Evolutionary conservation across 768 basidiomycete genomes (phyloP).

Genomic region (Rhizopogon sp.): DNA sequence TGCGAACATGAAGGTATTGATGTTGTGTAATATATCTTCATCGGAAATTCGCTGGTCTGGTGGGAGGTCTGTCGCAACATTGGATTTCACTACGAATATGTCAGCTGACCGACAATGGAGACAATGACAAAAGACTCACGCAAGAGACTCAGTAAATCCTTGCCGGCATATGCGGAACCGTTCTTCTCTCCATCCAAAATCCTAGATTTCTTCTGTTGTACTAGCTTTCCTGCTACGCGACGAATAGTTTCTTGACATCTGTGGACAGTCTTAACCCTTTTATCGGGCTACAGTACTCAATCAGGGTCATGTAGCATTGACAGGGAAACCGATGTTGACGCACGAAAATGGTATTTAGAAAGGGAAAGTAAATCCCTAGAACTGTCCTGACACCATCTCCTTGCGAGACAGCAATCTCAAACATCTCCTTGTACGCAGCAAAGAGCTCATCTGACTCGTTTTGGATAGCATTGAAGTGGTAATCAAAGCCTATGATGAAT

Average conservation of each 20-base stretch:
- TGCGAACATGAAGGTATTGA: slow-evolving; percentile 88
- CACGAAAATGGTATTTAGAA: slow-evolving; percentile 50
- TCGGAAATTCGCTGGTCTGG: slow-evolving; percentile 76
- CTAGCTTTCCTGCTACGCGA: slow-evolving; percentile 66
- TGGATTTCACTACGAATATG: slow-evolving; percentile 66
- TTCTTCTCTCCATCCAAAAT: slow-evolving; percentile 54
- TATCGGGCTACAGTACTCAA: slow-evolving; percentile 42
- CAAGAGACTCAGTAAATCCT: slow-evolving; percentile 74
- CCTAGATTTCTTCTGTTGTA: slow-evolving; percentile 76
- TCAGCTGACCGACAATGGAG: slow-evolving; percentile 6
- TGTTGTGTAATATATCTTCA: slow-evolving; percentile 78
- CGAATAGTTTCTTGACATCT: slow-evolving; percentile 59
- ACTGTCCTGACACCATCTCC: slow-evolving; percentile 39
- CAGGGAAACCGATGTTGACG: slow-evolving; percentile 19
- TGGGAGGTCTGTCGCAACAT: slow-evolving; percentile 64
- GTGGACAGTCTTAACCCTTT: slow-evolving; percentile 41
- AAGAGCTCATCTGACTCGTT: slow-evolving; percentile 77
- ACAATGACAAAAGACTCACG: slow-evolving; percentile 41
- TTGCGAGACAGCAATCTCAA: slow-evolving; percentile 64
- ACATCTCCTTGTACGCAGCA: slow-evolving; percentile 81
- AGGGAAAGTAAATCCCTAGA: slow-evolving; percentile 55
- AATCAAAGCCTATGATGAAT: slow-evolving; percentile 63
- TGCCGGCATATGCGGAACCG: slow-evolving; percentile 50
- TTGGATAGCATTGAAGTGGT: slow-evolving; percentile 79
- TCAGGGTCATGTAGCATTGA: background rate